These are phyloP conservation scores for Monoraphidium neglectum DNA, from an alignment of 139 green algal species.

Conservation along the genomic window DNA sequence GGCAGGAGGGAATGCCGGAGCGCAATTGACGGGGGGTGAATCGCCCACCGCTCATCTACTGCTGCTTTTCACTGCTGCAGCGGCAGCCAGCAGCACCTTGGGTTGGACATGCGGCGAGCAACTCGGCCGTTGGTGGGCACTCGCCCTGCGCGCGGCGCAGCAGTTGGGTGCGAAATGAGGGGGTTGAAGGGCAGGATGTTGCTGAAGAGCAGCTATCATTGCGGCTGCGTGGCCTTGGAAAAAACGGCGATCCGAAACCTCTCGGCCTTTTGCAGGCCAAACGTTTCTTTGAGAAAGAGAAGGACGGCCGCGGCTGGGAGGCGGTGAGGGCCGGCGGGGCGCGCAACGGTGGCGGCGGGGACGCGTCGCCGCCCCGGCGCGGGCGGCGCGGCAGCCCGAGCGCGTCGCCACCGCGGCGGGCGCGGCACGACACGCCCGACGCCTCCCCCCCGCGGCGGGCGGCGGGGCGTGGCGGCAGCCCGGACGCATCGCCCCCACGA, in stretches of 20 bases:
- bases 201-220: neutral
- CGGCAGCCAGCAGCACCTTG: neutral
- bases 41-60: neutral
- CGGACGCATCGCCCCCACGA: slow-evolving; percentile 17
- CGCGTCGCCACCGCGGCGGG: slow-evolving; percentile 33
- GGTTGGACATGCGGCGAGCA: neutral
- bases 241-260: neutral
- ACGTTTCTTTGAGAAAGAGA: slow-evolving; percentile 25
- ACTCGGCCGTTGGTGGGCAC: no score
- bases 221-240: neutral
- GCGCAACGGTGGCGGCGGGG: neutral
- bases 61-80: neutral
- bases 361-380: slow-evolving; percentile 7
- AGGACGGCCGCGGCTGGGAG: slow-evolving; percentile 44
- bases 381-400: slow-evolving; percentile 27
- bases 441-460: slow-evolving; percentile 32
- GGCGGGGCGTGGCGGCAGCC: slow-evolving; percentile 15
- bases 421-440: slow-evolving; percentile 35
- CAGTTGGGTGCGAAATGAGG: neutral
- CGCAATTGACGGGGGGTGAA: neutral
- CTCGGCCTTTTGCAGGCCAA: slow-evolving; percentile 33
- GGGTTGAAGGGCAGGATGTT: neutral
- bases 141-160: neutral
- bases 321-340: neutral
- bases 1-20: neutral